These are phyloP conservation scores for Tubosaeta sp. DNA, from an alignment of 768 basidiomycete species.

Conservation along the genomic window DNA sequence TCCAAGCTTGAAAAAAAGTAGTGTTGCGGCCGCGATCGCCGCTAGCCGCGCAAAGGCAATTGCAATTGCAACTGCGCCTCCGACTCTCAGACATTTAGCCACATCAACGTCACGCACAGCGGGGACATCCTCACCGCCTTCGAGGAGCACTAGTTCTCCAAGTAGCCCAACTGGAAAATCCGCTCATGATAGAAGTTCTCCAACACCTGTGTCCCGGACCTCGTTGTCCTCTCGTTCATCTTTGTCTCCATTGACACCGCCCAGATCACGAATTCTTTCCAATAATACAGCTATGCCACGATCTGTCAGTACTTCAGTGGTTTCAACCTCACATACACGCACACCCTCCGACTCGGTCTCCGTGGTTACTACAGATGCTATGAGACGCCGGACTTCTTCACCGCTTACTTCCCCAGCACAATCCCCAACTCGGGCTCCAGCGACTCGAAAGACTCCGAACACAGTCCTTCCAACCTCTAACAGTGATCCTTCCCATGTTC, in stretches of 20 bases:
- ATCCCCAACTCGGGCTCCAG: slow-evolving; percentile 31
- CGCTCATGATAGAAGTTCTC: slow-evolving; percentile 36
- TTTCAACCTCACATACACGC: slow-evolving; percentile 37
- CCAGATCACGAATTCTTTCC: slow-evolving; percentile 40
- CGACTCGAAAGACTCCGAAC: slow-evolving; percentile 38
- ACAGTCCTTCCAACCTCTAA: slow-evolving; percentile 35
- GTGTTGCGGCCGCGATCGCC: slow-evolving; percentile 82
- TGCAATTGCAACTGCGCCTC: slow-evolving; percentile 77
- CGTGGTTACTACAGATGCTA: slow-evolving; percentile 21
- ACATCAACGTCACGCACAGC: slow-evolving; percentile 63
- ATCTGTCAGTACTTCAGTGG: slow-evolving; percentile 37
- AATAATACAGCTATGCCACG: slow-evolving; percentile 36
- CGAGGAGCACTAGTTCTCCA: slow-evolving; percentile 39
- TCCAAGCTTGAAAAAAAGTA: slow-evolving; percentile 66
- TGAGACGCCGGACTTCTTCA: slow-evolving; percentile 46
- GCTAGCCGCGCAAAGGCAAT: slow-evolving; percentile 87
- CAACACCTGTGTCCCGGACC: slow-evolving; percentile 39
- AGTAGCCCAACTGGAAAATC: slow-evolving; percentile 40
- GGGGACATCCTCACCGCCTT: slow-evolving; percentile 39
- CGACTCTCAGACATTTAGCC: slow-evolving; percentile 75
- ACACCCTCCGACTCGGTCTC: slow-evolving; percentile 40
- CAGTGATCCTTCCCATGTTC: slow-evolving; percentile 24
- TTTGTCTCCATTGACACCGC: slow-evolving; percentile 42
- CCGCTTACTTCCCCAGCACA: slow-evolving; percentile 36
- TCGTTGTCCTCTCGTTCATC: slow-evolving; percentile 46